Base-by-base conservation (phyloP, 2,329 filamentous ascomycete genomes). In the Hymenotorrendiella dingleyae region DNA sequence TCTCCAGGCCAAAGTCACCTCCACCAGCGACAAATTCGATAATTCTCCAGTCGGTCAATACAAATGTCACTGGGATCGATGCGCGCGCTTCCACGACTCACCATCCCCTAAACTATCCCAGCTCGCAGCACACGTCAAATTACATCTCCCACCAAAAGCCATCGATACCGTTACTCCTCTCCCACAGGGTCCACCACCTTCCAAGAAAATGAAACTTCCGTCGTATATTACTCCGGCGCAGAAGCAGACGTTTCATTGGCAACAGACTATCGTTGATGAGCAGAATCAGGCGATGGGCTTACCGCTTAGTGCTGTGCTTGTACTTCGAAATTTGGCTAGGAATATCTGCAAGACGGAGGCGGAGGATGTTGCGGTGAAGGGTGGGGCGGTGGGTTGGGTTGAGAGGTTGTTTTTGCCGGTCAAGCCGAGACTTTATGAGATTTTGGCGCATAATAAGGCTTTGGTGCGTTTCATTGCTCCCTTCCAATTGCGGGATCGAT, bases 291-390 rank as follows among this genome's bases (percentile, higher is more conserved):
- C 86, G 2, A 83, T 82, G 1, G 86, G 86, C 4, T 81, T 91
- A 26, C 84, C 86, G n/a, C 71, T 91, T 6, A 86, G 83, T 42
- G 83, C 84, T 2, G 81, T 84, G 11, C 70, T 91, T 21, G 84
- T 93, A 26, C 71, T 93, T 34, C 77, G 86, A 22, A 93, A 93
- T 59, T 78, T 93, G 47, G 86, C 86, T 10, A 74, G 72, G 50
- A 85, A 83, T 54, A 68, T 80, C 14, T 66, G 72, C 55, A 81
- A 80, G 68, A 80, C 76, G 7, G 72, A 76, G 39, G 69, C 72
- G 1, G 72, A 81, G 55, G 74, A 78, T 52, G 67, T 69, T 55
- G 62, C 77, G 3, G 54, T 72, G 36, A 71, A 75, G 49, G 54
- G 70, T 30, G 71, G 71, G 45, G 66, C 67, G 33, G 70, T 72